phyloP scores from a whole-genome alignment of 495 filamentous ascomycete genomes.

The Penicillium pancosmium region DNA sequence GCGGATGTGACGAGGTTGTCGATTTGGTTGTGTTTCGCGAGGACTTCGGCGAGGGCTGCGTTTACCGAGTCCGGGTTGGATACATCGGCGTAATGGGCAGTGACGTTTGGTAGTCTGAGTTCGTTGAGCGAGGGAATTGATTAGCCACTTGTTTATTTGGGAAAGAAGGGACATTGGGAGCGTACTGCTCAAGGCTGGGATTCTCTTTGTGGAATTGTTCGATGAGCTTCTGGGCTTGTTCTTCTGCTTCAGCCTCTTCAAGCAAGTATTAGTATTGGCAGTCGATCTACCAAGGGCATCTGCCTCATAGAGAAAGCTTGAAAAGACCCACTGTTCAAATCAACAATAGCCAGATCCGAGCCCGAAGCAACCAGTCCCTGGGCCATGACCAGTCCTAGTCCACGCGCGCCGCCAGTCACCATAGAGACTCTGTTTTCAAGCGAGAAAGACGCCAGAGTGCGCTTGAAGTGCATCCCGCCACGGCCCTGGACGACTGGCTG shows the following conservation, averaged over 20 bases:
- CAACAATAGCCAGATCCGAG: no score
- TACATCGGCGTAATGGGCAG: constrained; percentile 74
- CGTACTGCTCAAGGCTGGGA: constrained; percentile 70
- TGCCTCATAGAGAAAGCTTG: no score
- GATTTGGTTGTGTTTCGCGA: constrained; percentile 73
- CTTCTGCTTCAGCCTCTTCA: constrained; percentile 79
- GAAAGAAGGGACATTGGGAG: constrained; percentile 1
- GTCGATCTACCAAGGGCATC: no score
- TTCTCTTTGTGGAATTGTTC: constrained; percentile 76
- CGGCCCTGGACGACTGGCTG: no score
- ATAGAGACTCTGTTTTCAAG: no score
- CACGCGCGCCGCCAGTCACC: no score
- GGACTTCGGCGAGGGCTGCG: constrained; percentile 66
- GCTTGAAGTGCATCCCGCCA: no score
- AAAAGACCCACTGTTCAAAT: no score
- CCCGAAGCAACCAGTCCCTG: no score
- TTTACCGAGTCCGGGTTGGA: constrained; percentile 59
- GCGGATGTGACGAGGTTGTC: constrained; percentile 94
- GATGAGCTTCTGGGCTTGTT: constrained; percentile 70
- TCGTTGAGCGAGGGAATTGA: not conserved
- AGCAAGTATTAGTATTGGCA: no score
- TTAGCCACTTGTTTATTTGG: not conserved
- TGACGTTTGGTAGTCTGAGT: constrained; percentile 75
- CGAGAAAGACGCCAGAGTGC: no score
- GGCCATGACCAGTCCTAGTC: no score